Evolutionary conservation across 2,329 filamentous ascomycete species (phyloP).

Genomic region (Beauveria australis): DNA sequence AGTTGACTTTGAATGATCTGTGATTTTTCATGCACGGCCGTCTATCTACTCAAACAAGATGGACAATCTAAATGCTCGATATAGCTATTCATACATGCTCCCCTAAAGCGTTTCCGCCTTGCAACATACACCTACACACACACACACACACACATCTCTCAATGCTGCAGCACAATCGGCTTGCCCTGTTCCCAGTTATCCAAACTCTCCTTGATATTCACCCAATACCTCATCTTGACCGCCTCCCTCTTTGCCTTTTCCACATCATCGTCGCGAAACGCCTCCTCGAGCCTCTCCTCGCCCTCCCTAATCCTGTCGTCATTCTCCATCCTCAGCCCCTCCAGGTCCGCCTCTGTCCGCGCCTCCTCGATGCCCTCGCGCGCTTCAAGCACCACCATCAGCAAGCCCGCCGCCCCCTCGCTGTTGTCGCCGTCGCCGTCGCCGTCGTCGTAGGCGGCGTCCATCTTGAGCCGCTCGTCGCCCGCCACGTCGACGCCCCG

Average conservation of each 20-base stretch:
- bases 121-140: no score
- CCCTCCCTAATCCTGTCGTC: constrained; percentile 56
- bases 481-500: constrained; percentile 69
- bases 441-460: no score
- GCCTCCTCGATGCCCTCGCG: constrained; percentile 69
- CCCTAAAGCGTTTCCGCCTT: no score
- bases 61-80: no score
- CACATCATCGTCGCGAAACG: constrained; percentile 60
- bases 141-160: background rate
- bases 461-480: constrained; percentile 64
- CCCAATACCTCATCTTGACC: constrained; percentile 79
- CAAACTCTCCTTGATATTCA: constrained; percentile 74
- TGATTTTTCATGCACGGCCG: no score
- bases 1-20: background rate
- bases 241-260: constrained; percentile 62
- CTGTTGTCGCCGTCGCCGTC: constrained; percentile 27
- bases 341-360: constrained; percentile 55
- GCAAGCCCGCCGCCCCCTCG: constrained; percentile 54
- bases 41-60: no score
- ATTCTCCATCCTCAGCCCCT: constrained; percentile 54
- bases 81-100: no score
- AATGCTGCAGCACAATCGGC: constrained; percentile 46
- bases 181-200: constrained; percentile 78
- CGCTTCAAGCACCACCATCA: constrained; percentile 75
- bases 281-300: constrained; percentile 52